Conservation (phyloP, 2,329 filamentous ascomycete genomes). For the Fusarium sp. region DNA sequence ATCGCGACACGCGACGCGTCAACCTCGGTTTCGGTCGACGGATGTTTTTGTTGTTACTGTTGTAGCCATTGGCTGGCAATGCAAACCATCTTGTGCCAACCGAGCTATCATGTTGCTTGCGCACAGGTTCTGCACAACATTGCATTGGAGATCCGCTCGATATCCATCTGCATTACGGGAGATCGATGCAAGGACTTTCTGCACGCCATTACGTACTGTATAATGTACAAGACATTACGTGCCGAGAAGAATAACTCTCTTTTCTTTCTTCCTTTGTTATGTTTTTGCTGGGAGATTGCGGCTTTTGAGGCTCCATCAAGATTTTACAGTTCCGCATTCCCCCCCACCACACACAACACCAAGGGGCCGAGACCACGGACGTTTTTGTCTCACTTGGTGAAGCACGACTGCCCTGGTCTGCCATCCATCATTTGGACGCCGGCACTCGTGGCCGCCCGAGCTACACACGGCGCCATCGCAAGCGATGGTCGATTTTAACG, state of each 20-base stretch:
- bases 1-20: constrained; percentile 35
- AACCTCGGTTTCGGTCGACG: constrained; percentile 9
- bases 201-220: constrained; percentile 36
- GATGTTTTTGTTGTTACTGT: constrained; percentile 27
- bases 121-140: constrained; percentile 43
- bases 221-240: constrained; percentile 4
- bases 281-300: constrained; percentile 14
- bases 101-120: constrained; percentile 21
- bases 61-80: constrained; percentile 5
- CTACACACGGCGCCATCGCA: constrained; percentile 21
- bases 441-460: constrained; percentile 36
- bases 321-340: constrained; percentile 13
- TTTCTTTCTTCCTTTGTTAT: background rate
- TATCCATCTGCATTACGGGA: constrained; percentile 38
- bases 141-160: constrained; percentile 43
- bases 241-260: background rate
- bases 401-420: constrained; percentile 14
- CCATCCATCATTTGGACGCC: constrained; percentile 12
- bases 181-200: constrained; percentile 44
- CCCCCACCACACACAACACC: constrained; percentile 24
- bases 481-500: constrained; percentile 33
- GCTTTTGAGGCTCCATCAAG: constrained; percentile 7
- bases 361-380: constrained; percentile 37
- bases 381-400: constrained; percentile 35
- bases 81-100: constrained; percentile 21